Evolutionary conservation across 2,329 filamentous ascomycete genomes (phyloP), one percentile per base, ranked within the genome.

Genomic region (Aureobasidium sp.): DNA sequence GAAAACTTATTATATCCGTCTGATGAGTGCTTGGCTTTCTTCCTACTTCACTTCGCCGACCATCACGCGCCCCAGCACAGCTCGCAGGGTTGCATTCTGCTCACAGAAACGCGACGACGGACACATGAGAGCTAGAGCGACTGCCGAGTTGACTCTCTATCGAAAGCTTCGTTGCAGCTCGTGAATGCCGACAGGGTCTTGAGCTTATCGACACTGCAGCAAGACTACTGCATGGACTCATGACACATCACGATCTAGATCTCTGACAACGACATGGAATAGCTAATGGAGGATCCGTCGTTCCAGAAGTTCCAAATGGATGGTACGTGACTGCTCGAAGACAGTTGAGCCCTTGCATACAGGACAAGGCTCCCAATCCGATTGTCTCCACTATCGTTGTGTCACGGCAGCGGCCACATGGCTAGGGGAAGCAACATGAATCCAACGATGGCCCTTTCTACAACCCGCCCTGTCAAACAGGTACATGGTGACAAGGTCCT

Each of bases 261-360:
- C 27, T 29, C 27, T 29, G 4, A 9, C 27, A 29, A 4, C 37
- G 7, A 8, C 3, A 38, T 17, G 37, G 8, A 7, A 4, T 19
- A 17, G 37, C 37, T 17, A n/a, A 29, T 23, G 8, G 15, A 27
- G 27, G 23, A 29, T 29, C 15, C 43, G 17, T 27, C 15, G 17
- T 13, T 17, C 7, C 25, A 23, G 4, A 8, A 2, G 81, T 83
- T 6, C 3, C 15, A n/a, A 6, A 46, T 10, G 43, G 15, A n/a
- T 27, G 25, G 15, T 46, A 46, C 23, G 15, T 46, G 25, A 27
- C 23, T n/a, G 43, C 27, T 23, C 3, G 17, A 46, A 9, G 43
- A 27, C 43, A 29, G 43, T 27, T n/a, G 43, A 17, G 23, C 23
- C 23, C 23, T 46, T 46, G 23, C 43, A 46, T 46, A 46, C 43